Conservation (phyloP, 371 early-diverging fungal species). For the Haplosporangium sp. region DNA sequence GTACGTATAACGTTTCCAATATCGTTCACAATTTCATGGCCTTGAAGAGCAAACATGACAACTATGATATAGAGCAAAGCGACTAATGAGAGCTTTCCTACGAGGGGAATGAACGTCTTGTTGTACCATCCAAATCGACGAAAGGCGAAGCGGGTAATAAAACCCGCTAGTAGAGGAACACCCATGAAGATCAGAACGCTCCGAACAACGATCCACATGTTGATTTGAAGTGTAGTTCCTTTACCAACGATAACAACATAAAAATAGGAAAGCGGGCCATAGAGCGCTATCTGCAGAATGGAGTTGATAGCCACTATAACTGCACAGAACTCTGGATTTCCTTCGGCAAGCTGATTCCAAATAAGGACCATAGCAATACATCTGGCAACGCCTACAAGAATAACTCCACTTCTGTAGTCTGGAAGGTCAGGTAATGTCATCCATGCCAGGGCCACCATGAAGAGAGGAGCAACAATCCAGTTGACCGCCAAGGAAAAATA, state of each 20-base stretch:
- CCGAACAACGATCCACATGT: slow-evolving; percentile 68
- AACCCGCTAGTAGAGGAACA: slow-evolving; percentile 72
- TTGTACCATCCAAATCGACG: slow-evolving; percentile 67
- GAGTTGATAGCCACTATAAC: slow-evolving; percentile 79
- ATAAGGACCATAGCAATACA: slow-evolving; percentile 90
- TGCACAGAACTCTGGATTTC: slow-evolving; percentile 76
- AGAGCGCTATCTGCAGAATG: slow-evolving; percentile 75
- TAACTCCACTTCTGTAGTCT: slow-evolving; percentile 77
- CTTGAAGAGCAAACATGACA: slow-evolving; percentile 84
- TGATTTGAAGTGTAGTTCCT: slow-evolving; percentile 56
- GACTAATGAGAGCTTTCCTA: slow-evolving; percentile 69
- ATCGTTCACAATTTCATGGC: slow-evolving; percentile 70
- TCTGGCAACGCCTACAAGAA: slow-evolving; percentile 73
- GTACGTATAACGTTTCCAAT: slow-evolving; percentile 76
- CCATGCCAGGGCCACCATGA: slow-evolving; percentile 83
- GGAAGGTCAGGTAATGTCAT: slow-evolving; percentile 76
- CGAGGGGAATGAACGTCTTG: slow-evolving; percentile 62
- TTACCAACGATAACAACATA: slow-evolving; percentile 65
- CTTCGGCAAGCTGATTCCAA: slow-evolving; percentile 78
- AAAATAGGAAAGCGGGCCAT: slow-evolving; percentile 70
- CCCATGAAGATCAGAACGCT: slow-evolving; percentile 79
- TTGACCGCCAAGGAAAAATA: slow-evolving; percentile 71
- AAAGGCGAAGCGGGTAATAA: slow-evolving; percentile 66
- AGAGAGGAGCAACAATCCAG: slow-evolving; percentile 77
- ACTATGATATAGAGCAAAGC: slow-evolving; percentile 78